Conservation (phyloP, 495 filamentous ascomycete genomes). For the Staphylotrichum longicolle region DNA sequence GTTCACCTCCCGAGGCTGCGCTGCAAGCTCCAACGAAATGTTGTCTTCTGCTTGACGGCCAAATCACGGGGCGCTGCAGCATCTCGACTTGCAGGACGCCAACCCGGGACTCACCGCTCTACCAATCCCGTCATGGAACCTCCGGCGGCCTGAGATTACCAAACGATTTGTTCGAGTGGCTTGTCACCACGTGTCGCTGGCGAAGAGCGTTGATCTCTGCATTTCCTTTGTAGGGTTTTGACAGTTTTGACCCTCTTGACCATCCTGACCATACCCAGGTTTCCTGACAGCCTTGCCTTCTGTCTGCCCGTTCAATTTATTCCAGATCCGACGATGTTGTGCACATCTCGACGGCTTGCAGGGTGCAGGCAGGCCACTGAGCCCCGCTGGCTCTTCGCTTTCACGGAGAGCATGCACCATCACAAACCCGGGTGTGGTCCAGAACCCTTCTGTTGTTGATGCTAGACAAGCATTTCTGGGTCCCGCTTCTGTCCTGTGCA, state of each 20-base stretch:
- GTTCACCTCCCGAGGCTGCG: background rate
- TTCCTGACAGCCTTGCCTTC: background rate
- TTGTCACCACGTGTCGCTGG: slow-evolving; percentile 10
- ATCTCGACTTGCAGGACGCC: slow-evolving; percentile 4
- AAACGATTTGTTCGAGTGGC: background rate
- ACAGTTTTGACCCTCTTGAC: too few relatives aligned
- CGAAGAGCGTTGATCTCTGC: too few relatives aligned
- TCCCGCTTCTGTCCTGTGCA: too few relatives aligned
- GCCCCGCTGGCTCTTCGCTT: too few relatives aligned
- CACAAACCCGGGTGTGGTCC: too few relatives aligned
- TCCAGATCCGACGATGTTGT: background rate
- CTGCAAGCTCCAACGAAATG: background rate
- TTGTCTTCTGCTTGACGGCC: background rate
- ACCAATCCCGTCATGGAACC: background rate
- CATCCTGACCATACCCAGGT: too few relatives aligned
- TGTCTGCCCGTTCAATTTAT: background rate
- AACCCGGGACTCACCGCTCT: slow-evolving; percentile 6
- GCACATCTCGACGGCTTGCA: background rate
- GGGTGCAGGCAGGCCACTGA: background rate
- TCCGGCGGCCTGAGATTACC: background rate
- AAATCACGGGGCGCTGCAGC: slow-evolving; percentile 11
- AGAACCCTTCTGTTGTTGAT: too few relatives aligned
- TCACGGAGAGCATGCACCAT: too few relatives aligned
- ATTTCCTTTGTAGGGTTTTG: too few relatives aligned
- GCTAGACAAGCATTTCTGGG: too few relatives aligned